Percentiles rank a stretch among this genome's conserved stretches.
phyloP scores from a whole-genome alignment of 2,329 filamentous ascomycete genomes.

The Exserohilum turcica region DNA sequence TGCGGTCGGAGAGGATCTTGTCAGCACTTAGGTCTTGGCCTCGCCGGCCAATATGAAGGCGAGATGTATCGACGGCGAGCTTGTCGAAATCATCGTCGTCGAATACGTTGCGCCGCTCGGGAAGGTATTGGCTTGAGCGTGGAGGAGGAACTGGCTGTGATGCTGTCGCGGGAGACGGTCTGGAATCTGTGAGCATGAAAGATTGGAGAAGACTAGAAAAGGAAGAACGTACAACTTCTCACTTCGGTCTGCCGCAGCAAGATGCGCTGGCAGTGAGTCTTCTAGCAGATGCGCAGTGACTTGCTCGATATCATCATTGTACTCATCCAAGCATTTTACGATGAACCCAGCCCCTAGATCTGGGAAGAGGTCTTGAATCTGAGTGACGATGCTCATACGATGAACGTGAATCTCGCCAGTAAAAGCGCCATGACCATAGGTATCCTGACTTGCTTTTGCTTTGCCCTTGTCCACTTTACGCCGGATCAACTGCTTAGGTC shows the following conservation, averaged over 20 bases:
- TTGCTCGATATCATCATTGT: slow-evolving; percentile 75
- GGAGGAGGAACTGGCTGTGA: slow-evolving; percentile 58
- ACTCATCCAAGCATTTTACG: slow-evolving; percentile 77
- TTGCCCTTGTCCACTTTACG: slow-evolving; percentile 72
- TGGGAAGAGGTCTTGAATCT: slow-evolving; percentile 93
- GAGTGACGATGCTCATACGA: slow-evolving; percentile 80
- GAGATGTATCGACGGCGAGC: slow-evolving; percentile 68
- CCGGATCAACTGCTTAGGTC: slow-evolving; percentile 58
- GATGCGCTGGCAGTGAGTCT: slow-evolving; percentile 71
- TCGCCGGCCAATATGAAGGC: slow-evolving; percentile 79
- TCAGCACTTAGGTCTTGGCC: slow-evolving; percentile 70
- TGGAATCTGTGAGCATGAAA: slow-evolving; percentile 22
- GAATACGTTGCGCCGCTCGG: slow-evolving; percentile 72
- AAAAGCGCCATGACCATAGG: slow-evolving; percentile 44
- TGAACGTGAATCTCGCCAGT: slow-evolving; percentile 70
- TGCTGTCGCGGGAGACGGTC: slow-evolving; percentile 18
- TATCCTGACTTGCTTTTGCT: slow-evolving; percentile 47
- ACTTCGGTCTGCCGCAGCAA: slow-evolving; percentile 66
- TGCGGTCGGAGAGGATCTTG: slow-evolving; percentile 68
- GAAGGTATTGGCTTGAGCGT: slow-evolving; percentile 60
- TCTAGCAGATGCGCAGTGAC: slow-evolving; percentile 83
- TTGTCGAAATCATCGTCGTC: slow-evolving; percentile 76
- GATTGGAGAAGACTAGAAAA: not conserved
- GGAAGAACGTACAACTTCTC: slow-evolving; percentile 61
- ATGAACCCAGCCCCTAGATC: slow-evolving; percentile 84